A percentile compares a stretch with the other conserved stretches of the same genome.
These are phyloP conservation scores for Cryphonectria radicalis DNA, from an alignment of 2,329 filamentous ascomycete genomes.

Conservation along the genomic window DNA sequence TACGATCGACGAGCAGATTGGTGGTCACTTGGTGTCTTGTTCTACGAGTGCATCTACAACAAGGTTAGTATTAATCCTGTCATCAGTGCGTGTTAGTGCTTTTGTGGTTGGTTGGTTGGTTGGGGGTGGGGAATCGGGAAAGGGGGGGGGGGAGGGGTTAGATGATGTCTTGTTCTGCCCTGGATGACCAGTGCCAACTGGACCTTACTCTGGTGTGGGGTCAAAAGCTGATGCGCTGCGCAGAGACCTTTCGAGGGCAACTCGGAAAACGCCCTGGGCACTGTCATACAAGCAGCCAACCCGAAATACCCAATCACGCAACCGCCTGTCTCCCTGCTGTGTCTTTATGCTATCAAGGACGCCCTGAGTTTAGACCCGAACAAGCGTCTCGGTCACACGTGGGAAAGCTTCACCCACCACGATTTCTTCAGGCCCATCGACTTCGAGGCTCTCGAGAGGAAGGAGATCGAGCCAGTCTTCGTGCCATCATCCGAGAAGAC, in stretches of 20 bases:
- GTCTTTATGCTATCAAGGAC: constrained; percentile 84
- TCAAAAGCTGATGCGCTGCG: constrained; percentile 38
- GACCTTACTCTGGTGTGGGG: constrained; percentile 8
- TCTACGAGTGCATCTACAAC: constrained; percentile 99
- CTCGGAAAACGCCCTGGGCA: constrained; percentile 78
- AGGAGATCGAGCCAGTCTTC: constrained; percentile 90
- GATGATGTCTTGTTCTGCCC: background rate
- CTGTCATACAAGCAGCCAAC: constrained; percentile 78
- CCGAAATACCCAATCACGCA: constrained; percentile 92
- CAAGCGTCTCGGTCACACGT: constrained; percentile 83
- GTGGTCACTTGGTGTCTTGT: constrained; percentile 98
- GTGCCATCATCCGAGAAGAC: constrained; percentile 95
- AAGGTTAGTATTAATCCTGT: constrained; percentile 63
- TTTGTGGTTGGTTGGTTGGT: background rate
- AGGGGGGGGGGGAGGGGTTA: no score
- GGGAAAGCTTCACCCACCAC: constrained; percentile 83
- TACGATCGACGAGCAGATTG: constrained; percentile 93
- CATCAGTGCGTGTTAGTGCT: background rate
- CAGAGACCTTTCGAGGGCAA: constrained; percentile 92
- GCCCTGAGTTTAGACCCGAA: constrained; percentile 80
- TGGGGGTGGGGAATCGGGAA: background rate
- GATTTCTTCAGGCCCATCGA: constrained; percentile 88
- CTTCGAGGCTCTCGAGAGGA: constrained; percentile 81
- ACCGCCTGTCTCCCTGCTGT: constrained; percentile 85
- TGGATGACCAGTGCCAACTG: no score